These are phyloP conservation scores for Rosa chinensis DNA, from an alignment of 306 rosid genomes.

Conservation along the genomic window DNA sequence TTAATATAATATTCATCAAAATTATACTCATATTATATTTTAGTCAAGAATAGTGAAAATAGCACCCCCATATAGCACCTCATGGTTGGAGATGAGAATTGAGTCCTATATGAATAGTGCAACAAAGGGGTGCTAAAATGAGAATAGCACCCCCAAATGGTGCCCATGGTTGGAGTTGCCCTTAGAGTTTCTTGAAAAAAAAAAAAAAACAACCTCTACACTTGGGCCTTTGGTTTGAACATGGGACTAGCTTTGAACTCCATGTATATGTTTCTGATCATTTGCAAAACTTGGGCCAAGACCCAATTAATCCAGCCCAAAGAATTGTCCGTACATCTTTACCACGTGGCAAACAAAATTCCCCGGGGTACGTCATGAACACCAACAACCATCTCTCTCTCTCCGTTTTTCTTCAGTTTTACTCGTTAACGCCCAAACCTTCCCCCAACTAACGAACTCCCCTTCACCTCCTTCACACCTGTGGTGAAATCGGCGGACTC, in stretches of 20 bases:
- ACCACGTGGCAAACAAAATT: background rate
- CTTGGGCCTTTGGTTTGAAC: background rate
- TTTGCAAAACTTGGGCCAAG: background rate
- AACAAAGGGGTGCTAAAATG: too few species aligned
- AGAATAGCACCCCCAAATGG: too few species aligned
- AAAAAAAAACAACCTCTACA: too few species aligned
- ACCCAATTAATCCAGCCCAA: background rate
- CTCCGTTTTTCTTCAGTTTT: conserved; percentile 6
- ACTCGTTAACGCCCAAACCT: background rate
- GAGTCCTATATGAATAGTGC: too few species aligned
- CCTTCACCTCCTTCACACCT: background rate
- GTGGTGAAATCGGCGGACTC: background rate
- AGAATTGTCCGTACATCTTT: background rate
- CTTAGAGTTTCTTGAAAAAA: background rate
- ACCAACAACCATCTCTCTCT: background rate
- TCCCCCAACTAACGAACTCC: too few species aligned
- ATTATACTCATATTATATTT: too few species aligned
- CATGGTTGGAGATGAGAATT: too few species aligned
- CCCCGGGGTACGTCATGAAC: background rate
- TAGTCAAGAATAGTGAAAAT: too few species aligned
- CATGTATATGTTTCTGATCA: too few species aligned
- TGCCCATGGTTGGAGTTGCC: too few species aligned
- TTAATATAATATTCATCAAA: too few species aligned
- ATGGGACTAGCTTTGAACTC: background rate
- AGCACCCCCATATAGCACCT: too few species aligned